Conservation (phyloP, 148 eudicot species). For the Suaeda aralocaspica region DNA sequence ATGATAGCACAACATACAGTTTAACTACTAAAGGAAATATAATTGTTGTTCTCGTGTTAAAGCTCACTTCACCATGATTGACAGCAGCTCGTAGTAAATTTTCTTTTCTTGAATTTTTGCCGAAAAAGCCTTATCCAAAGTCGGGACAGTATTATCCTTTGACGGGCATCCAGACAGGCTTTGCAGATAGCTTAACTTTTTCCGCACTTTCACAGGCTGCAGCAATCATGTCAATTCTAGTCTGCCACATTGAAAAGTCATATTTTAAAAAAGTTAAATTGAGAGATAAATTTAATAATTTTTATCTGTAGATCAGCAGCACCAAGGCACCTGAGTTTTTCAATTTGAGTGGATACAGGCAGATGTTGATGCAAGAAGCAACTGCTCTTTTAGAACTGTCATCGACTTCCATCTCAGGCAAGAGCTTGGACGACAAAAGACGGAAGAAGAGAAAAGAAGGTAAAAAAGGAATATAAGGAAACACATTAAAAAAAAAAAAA, state of each 20-base stretch:
- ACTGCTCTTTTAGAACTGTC: conserved; percentile 78
- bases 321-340: conserved; percentile 66
- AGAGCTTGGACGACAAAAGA: conserved; percentile 94
- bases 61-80: conserved; percentile 79
- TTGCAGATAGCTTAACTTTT: conserved; percentile 90
- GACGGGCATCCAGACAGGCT: conserved; percentile 80
- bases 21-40: too few species aligned
- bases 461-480: neutral
- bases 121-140: conserved; percentile 85
- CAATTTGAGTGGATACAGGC: conserved; percentile 66
- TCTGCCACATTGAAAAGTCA: conserved; percentile 38
- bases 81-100: conserved; percentile 82
- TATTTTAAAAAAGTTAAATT: conserved; percentile 9
- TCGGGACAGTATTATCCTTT: conserved; percentile 63
- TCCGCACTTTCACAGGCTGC: conserved; percentile 99
- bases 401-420: conserved; percentile 94
- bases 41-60: neutral
- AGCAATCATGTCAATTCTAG: conserved; percentile 88
- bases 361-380: conserved; percentile 70
- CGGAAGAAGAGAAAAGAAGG: conserved; percentile 68
- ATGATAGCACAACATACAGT: too few species aligned
- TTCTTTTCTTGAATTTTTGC: conserved; percentile 95
- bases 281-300: neutral
- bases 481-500: neutral
- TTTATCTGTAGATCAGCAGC: neutral